Percentiles rank a stretch among this genome's conserved stretches.
These are phyloP conservation scores for Candolleomyces aberdarensis DNA, from an alignment of 768 basidiomycete species.

Conservation along the genomic window DNA sequence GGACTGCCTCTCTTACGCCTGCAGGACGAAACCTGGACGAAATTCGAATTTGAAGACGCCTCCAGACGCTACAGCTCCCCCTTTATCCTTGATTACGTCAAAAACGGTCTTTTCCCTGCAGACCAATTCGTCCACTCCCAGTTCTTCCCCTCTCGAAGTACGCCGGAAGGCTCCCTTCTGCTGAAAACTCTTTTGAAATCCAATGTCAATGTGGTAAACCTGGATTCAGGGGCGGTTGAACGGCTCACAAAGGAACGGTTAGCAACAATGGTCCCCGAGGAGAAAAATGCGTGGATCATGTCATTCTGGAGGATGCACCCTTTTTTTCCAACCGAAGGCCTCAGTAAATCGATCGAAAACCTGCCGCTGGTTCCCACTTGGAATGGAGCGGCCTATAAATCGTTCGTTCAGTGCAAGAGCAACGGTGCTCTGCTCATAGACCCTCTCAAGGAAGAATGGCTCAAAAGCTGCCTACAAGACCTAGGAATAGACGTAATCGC, in stretches of 20 bases:
- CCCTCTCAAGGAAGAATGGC: conserved; percentile 10
- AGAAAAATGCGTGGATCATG: conserved; percentile 20
- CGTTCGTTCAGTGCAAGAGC: conserved; percentile 25
- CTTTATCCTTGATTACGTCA: conserved; percentile 8
- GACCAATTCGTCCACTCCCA: conserved; percentile 4
- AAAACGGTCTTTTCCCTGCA: conserved; percentile 18
- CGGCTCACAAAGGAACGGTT: conserved; percentile 1
- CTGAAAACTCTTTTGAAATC: neutral
- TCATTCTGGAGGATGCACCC: conserved; percentile 29
- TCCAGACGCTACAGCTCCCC: conserved; percentile 25
- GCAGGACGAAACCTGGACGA: conserved; percentile 27
- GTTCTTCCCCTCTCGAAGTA: neutral
- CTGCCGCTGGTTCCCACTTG: conserved; percentile 35
- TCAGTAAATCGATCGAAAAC: conserved; percentile 13
- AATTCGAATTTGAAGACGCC: conserved; percentile 15
- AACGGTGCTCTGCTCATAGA: conserved; percentile 22
- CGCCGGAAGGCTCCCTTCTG: neutral
- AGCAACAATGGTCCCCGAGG: neutral
- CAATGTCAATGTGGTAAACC: neutral
- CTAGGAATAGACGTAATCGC: conserved; percentile 24
- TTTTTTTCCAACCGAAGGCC: conserved; percentile 5
- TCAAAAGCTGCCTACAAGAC: conserved; percentile 14
- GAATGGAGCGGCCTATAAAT: conserved; percentile 23
- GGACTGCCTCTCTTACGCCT: conserved; percentile 36
- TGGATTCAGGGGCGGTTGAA: neutral